A percentile compares a stretch with the other conserved stretches of the same genome.
Conservation (phyloP, 257 asterid species). For the Nicotiana attenuata region DNA sequence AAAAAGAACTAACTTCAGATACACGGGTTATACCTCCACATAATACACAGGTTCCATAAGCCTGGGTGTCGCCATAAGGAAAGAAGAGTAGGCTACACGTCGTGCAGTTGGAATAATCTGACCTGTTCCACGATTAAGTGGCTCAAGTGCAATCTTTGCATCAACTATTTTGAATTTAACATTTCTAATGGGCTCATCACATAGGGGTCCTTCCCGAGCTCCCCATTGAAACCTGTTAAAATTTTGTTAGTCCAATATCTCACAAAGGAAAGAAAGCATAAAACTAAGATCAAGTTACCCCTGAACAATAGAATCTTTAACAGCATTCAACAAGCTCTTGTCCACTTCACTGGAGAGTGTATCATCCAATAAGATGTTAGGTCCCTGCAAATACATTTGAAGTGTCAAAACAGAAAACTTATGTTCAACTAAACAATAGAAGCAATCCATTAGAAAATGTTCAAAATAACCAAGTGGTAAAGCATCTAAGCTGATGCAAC, state of each 20-base stretch:
- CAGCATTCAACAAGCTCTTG: conserved; percentile 77
- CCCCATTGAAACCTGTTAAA: conserved; percentile 95
- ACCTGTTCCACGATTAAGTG: conserved; percentile 93
- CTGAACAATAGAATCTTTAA: conserved; percentile 91
- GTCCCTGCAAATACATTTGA: conserved; percentile 53
- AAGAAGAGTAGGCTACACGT: conserved; percentile 96
- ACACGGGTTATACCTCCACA: conserved; percentile 53
- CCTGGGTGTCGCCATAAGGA: conserved; percentile 95
- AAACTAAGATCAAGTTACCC: conserved; percentile 47
- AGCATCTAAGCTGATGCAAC: background rate
- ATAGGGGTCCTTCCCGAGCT: conserved; percentile 98
- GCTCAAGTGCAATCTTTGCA: conserved; percentile 95
- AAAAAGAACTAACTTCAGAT: background rate
- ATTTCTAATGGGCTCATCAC: conserved; percentile 97
- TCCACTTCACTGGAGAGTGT: conserved; percentile 96
- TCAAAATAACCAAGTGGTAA: background rate
- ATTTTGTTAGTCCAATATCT: conserved; percentile 14
- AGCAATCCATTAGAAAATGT: background rate
- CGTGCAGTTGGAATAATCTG: conserved; percentile 98
- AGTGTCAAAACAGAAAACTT: background rate
- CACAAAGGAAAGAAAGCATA: background rate
- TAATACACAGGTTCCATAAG: conserved; percentile 97
- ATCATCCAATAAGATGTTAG: conserved; percentile 89
- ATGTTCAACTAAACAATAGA: background rate
- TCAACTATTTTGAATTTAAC: conserved; percentile 95